Conservation (phyloP, 192 early-diverging fungal genomes). For the Coemansia reversa region DNA sequence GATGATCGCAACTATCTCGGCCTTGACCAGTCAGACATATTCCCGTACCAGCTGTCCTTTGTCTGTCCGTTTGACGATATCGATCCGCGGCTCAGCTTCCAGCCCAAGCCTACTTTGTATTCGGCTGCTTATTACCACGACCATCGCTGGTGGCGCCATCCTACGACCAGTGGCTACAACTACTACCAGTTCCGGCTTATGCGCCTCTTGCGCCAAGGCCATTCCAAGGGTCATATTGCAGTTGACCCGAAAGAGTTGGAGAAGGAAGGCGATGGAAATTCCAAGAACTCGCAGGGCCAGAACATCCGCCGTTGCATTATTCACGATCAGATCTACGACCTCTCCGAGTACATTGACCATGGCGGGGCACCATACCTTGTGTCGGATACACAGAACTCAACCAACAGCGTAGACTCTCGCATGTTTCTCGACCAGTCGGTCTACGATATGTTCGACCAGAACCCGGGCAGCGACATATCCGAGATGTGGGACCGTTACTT, state of each 20-base stretch:
- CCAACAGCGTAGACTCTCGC: constrained; percentile 40
- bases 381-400: constrained; percentile 41
- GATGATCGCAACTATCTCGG: constrained; percentile 62
- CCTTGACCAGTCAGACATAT: constrained; percentile 61
- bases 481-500: constrained; percentile 59
- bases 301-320: constrained; percentile 63
- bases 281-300: constrained; percentile 40
- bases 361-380: constrained; percentile 49
- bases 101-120: constrained; percentile 56
- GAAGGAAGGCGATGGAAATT: constrained; percentile 52
- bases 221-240: constrained; percentile 68
- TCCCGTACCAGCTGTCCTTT: constrained; percentile 68
- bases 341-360: constrained; percentile 64
- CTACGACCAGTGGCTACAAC: constrained; percentile 59
- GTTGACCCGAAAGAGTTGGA: constrained; percentile 59
- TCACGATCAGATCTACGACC: constrained; percentile 70
- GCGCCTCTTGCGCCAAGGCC: constrained; percentile 59
- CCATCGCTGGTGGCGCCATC: constrained; percentile 64
- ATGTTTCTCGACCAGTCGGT: constrained; percentile 63
- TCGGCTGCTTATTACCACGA: constrained; percentile 66
- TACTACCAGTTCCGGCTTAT: constrained; percentile 69
- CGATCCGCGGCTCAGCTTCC: constrained; percentile 56
- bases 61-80: constrained; percentile 59
- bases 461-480: constrained; percentile 66
- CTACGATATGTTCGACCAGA: constrained; percentile 64